phyloP scores from a whole-genome alignment of 768 basidiomycete species.

The Leccinum rimulosum region DNA sequence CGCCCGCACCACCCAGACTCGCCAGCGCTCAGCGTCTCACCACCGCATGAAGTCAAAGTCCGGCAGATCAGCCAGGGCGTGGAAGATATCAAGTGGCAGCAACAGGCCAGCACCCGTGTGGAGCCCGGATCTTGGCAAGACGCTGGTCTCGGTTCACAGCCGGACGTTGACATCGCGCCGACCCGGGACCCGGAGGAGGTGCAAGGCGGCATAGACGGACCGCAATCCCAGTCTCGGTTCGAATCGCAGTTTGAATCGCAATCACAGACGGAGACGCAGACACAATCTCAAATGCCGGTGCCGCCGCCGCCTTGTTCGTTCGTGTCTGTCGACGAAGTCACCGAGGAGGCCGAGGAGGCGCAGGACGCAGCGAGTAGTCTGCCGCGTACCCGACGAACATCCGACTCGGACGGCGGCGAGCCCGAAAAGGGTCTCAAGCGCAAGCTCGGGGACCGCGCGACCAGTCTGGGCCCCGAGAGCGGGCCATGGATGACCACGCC shows the following conservation, averaged over 20 bases:
- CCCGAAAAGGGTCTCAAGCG: slow-evolving; percentile 67
- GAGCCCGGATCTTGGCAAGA: slow-evolving; percentile 10
- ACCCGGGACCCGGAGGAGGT: slow-evolving; percentile 10
- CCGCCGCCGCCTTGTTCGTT: slow-evolving; percentile 18
- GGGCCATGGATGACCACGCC: slow-evolving; percentile 20
- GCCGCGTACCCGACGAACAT: slow-evolving; percentile 26
- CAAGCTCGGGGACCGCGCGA: slow-evolving; percentile 64
- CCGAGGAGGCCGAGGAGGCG: slow-evolving; percentile 32
- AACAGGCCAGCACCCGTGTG: slow-evolving; percentile 19
- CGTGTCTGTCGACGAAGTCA: slow-evolving; percentile 19
- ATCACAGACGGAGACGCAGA: neutral
- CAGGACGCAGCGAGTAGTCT: slow-evolving; percentile 26
- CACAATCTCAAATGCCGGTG: neutral
- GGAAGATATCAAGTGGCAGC: slow-evolving; percentile 73
- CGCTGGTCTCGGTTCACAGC: slow-evolving; percentile 5
- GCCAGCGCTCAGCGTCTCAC: slow-evolving; percentile 49
- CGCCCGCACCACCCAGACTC: slow-evolving; percentile 26
- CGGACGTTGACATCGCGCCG: neutral
- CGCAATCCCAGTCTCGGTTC: neutral
- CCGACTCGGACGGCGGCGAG: slow-evolving; percentile 46
- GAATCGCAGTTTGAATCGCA: neutral
- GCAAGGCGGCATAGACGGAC: slow-evolving; percentile 5
- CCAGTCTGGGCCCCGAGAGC: slow-evolving; percentile 54
- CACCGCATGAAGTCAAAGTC: slow-evolving; percentile 75
- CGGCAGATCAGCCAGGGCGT: slow-evolving; percentile 78